Conservation (phyloP, 768 basidiomycete genomes). For the Tylopilus subfusipes region DNA sequence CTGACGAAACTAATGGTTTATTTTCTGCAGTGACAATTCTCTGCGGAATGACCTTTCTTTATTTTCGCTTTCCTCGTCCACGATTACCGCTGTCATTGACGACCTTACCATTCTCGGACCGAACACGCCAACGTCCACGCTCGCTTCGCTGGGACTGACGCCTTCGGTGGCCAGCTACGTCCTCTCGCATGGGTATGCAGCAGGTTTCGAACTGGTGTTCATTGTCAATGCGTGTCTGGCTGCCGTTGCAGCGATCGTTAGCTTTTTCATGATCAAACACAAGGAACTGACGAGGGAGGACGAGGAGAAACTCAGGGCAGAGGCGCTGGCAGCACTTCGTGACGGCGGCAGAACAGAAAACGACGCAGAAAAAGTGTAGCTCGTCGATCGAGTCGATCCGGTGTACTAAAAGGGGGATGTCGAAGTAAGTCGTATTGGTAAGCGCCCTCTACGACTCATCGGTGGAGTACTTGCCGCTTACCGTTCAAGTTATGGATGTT, state of each 20-base stretch:
- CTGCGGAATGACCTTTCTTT: conserved; percentile 40
- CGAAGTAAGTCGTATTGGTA: too few relatives aligned
- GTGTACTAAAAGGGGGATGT: not conserved
- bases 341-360: not conserved
- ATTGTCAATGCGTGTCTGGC: conserved; percentile 56
- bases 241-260: conserved; percentile 50
- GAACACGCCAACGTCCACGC: conserved; percentile 30
- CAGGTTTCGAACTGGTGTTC: conserved; percentile 58
- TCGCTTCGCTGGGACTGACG: conserved; percentile 37
- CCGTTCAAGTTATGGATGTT: too few relatives aligned
- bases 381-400: not conserved
- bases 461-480: not conserved
- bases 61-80: conserved; percentile 35
- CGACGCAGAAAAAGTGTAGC: conserved; percentile 1
- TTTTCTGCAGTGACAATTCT: conserved; percentile 41
- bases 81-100: conserved; percentile 45
- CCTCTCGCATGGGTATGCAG: conserved; percentile 48
- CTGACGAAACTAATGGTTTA: not conserved
- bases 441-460: not conserved
- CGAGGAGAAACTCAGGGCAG: conserved; percentile 46
- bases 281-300: conserved; percentile 57
- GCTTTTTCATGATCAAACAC: conserved; percentile 59
- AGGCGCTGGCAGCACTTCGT: conserved; percentile 27
- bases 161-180: conserved; percentile 37
- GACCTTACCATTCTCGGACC: conserved; percentile 41